Evolutionary conservation across 371 early-diverging fungal species (phyloP).

Genomic region (Mucor circinelloides): DNA sequence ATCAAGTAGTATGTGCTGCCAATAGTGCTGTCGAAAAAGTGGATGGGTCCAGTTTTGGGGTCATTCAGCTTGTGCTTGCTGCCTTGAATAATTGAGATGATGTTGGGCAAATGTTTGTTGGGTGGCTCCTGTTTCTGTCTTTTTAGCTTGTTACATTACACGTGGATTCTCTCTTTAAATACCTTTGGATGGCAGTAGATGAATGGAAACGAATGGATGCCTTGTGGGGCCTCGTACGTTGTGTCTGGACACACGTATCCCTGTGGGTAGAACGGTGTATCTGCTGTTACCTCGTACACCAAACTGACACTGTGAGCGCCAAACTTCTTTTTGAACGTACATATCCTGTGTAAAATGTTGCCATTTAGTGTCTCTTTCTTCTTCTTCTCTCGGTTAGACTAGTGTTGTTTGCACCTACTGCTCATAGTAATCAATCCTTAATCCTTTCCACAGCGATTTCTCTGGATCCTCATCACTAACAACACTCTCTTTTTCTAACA

Average conservation of each 20-base stretch:
- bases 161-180: constrained; percentile 8
- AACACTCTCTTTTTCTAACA: constrained; percentile 57
- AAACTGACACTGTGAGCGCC: constrained; percentile 59
- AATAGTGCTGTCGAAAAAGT: constrained; percentile 61
- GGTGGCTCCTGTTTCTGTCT: constrained; percentile 50
- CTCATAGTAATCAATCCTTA: constrained; percentile 58
- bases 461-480: constrained; percentile 55
- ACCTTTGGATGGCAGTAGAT: constrained; percentile 69
- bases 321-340: constrained; percentile 53
- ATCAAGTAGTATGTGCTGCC: constrained; percentile 64
- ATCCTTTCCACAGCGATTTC: constrained; percentile 58
- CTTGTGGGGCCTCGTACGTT: constrained; percentile 64
- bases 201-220: constrained; percentile 68
- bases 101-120: constrained; percentile 62
- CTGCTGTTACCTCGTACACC: constrained; percentile 57
- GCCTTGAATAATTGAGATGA: constrained; percentile 67
- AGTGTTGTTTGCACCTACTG: constrained; percentile 37
- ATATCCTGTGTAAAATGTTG: constrained; percentile 38
- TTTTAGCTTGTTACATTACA: not conserved
- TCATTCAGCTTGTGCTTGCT: constrained; percentile 51
- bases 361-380: not conserved
- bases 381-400: no score
- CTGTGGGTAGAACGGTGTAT: constrained; percentile 52
- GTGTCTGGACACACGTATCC: constrained; percentile 56
- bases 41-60: constrained; percentile 37